Percentiles rank a stretch among this genome's conserved stretches.
These are phyloP conservation scores for Cucurbitaria berberidis DNA, from an alignment of 2,329 filamentous ascomycete genomes.

Conservation along the genomic window DNA sequence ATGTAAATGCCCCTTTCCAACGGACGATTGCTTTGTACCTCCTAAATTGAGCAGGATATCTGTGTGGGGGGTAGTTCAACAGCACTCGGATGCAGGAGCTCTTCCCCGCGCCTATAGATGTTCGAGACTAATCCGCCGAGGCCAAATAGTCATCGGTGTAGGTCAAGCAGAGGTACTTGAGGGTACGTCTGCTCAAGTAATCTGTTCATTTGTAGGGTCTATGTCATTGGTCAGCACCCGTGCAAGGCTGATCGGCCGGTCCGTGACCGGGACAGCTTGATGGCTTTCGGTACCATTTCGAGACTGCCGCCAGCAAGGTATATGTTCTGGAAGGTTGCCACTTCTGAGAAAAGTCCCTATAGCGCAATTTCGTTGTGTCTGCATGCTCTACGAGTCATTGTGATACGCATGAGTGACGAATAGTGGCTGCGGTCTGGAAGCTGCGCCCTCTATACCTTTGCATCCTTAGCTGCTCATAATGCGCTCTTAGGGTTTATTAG, in stretches of 20 bases:
- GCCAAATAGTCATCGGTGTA: neutral
- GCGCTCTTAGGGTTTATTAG: no score
- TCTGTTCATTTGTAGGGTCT: neutral
- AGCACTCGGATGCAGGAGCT: neutral
- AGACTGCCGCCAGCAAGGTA: constrained; percentile 18
- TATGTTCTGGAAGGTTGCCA: constrained; percentile 18
- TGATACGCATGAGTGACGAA: constrained; percentile 1
- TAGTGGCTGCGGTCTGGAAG: neutral
- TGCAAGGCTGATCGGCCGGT: constrained; percentile 20
- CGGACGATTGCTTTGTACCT: neutral
- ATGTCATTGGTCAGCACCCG: neutral
- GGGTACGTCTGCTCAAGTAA: neutral
- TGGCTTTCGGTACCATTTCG: constrained; percentile 18
- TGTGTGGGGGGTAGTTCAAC: neutral
- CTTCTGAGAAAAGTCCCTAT: constrained; percentile 5
- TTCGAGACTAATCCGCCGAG: neutral
- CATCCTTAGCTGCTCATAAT: constrained; percentile 18
- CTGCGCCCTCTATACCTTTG: neutral
- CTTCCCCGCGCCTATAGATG: neutral
- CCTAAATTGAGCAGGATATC: neutral
- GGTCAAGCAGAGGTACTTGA: neutral
- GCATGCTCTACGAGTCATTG: constrained; percentile 6
- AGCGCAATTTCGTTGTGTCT: neutral
- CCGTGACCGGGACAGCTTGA: constrained; percentile 10
- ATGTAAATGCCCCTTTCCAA: neutral